phyloP scores from a whole-genome alignment of 345 rosid species.

The Rhizophora apiculata region DNA sequence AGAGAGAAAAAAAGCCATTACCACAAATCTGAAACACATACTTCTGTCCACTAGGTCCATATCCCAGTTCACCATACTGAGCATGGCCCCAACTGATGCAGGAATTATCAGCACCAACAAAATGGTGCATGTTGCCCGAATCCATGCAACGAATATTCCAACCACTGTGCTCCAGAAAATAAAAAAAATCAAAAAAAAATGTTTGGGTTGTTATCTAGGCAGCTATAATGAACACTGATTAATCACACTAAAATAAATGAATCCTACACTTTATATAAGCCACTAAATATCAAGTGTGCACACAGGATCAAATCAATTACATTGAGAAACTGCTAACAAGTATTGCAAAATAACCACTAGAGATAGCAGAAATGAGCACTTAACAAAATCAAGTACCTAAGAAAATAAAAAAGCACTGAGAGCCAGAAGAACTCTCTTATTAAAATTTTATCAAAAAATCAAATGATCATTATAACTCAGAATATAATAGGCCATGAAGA shows the following conservation, averaged over 20 bases:
- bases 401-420: too few species aligned
- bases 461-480: too few species aligned
- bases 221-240: neutral
- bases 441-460: too few species aligned
- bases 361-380: too few species aligned
- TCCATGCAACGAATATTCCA: conserved; percentile 98
- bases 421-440: too few species aligned
- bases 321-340: too few species aligned
- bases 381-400: too few species aligned
- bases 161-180: conserved; percentile 50
- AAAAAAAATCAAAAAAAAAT: neutral
- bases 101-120: conserved; percentile 95
- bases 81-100: conserved; percentile 99
- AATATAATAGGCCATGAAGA: too few species aligned
- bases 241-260: neutral
- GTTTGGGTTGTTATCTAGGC: neutral
- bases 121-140: conserved; percentile 94
- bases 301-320: neutral
- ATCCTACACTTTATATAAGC: neutral
- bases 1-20: neutral
- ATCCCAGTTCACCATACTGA: conserved; percentile 90
- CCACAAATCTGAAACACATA: conserved; percentile 24
- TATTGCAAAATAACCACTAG: too few species aligned
- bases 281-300: neutral
- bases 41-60: conserved; percentile 95